Base-by-base conservation (phyloP, 306 rosid species). In the Pyrus betulifolia region DNA sequence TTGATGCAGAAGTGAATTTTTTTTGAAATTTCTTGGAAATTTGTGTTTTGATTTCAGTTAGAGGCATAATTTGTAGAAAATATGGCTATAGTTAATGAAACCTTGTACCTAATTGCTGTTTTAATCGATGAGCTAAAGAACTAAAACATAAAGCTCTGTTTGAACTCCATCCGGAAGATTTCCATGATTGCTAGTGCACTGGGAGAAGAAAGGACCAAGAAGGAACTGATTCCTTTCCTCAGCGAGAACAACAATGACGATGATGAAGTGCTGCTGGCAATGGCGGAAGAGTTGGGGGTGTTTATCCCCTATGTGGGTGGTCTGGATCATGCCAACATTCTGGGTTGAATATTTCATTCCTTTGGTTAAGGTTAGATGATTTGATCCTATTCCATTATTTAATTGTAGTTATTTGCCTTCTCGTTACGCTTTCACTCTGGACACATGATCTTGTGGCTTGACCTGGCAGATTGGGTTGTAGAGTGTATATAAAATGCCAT, bases 271-370 rank as follows among this genome's bases (percentile, higher is more conserved):
- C 98, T 95, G 80, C 97, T 95, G 96, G 98, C 96, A 3, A 92
- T 95, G 98, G 97, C 93, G 0, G 99, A 92, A 69, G 99, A 95
- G 84, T 87, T 95, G 91, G 99, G 97, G 67, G 93, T 90, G 70
- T 92, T 95, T 78, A 78, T 92, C 77, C 92, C 97, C 25, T 92
- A 92, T 81, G 97, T 95, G 30, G 99, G 99, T 35, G 99, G 99
- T 59, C 92, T 89, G 62, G 97, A 92, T 63, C 82, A 90, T 84
- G 97, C 98, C 69, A 83, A 88, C 72, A 87, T 87, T 42, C 78
- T 95, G 89, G 87, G 92, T 92, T 81, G 96, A 95, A 33, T 86
- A 74, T 80, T 90, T 90, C 73, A 86, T 92, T 78, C 97, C 92
- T 51, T 79, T 95, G 79, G 97, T 89, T 75, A 95, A 95, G 97